These are phyloP conservation scores for Fraxinus nigra DNA, from an alignment of 305 asterid genomes.

Conservation along the genomic window DNA sequence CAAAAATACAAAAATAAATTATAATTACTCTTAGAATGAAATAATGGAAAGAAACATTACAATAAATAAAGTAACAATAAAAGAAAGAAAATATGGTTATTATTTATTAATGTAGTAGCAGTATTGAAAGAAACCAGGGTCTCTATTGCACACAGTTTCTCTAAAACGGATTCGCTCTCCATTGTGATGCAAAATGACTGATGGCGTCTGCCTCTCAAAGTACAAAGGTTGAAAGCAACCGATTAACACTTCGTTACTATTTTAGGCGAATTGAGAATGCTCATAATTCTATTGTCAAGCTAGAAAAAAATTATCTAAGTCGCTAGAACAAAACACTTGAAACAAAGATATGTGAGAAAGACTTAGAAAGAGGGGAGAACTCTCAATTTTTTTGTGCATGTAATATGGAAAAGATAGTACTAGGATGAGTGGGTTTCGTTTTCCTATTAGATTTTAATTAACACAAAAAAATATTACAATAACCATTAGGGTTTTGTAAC, in stretches of 20 bases:
- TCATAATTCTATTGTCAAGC: not conserved
- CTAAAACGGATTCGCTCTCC: too few relatives aligned
- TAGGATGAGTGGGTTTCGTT: not conserved
- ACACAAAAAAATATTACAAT: not conserved
- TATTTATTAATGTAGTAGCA: not conserved
- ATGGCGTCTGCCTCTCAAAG: not conserved
- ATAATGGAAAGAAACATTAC: not conserved
- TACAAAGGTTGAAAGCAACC: not conserved
- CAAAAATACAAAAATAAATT: not conserved
- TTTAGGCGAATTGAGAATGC: too few relatives aligned
- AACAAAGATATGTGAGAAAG: not conserved
- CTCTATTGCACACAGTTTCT: not conserved
- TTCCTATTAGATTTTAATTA: too few relatives aligned
- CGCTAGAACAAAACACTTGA: not conserved
- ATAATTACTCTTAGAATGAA: too few relatives aligned
- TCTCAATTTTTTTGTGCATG: too few relatives aligned
- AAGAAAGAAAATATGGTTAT: too few relatives aligned
- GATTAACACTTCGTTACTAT: not conserved
- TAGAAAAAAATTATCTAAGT: too few relatives aligned
- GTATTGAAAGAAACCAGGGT: not conserved
- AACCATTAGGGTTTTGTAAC: not conserved
- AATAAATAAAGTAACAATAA: not conserved
- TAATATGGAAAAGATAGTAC: too few relatives aligned
- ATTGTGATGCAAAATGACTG: not conserved
- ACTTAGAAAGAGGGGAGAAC: not conserved